These are phyloP conservation scores for Camelina laxa DNA, from an alignment of 345 rosid genomes.

Conservation along the genomic window DNA sequence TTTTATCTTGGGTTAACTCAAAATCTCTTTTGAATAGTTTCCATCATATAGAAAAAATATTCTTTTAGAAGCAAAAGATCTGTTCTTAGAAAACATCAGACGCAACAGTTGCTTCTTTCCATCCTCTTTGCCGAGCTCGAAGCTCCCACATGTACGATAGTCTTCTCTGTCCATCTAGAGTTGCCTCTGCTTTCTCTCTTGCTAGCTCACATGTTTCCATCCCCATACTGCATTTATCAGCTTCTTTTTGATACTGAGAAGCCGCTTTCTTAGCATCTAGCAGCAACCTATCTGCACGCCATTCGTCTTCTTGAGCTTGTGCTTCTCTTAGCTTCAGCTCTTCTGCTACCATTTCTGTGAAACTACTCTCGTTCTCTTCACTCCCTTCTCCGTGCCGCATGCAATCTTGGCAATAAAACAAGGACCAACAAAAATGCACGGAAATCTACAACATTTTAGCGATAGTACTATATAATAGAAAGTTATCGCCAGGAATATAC, in stretches of 20 bases:
- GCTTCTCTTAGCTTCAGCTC: constrained; percentile 64
- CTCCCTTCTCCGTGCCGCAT: constrained; percentile 53
- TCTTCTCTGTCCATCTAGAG: constrained; percentile 54
- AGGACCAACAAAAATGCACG: constrained; percentile 20
- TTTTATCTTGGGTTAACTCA: neutral
- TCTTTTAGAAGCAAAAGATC: neutral
- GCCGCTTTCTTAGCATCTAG: constrained; percentile 72
- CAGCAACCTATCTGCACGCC: constrained; percentile 53
- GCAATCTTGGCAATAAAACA: constrained; percentile 51
- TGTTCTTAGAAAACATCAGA: constrained; percentile 35
- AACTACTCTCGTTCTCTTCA: constrained; percentile 55
- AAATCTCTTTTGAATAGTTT: constrained; percentile 25
- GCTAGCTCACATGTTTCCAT: constrained; percentile 77
- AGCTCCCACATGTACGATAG: constrained; percentile 53
- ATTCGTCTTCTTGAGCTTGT: constrained; percentile 54
- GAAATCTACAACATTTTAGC: neutral
- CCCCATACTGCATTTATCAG: constrained; percentile 72
- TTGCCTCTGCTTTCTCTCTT: constrained; percentile 62
- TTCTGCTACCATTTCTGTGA: constrained; percentile 52
- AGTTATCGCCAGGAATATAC: constrained; percentile 29
- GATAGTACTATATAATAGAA: neutral
- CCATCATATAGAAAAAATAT: constrained; percentile 12
- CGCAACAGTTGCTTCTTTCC: constrained; percentile 44
- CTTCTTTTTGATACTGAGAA: constrained; percentile 69
- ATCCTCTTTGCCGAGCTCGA: constrained; percentile 54